phyloP scores from a whole-genome alignment of 257 asterid genomes.

The Cruciata laevipes region DNA sequence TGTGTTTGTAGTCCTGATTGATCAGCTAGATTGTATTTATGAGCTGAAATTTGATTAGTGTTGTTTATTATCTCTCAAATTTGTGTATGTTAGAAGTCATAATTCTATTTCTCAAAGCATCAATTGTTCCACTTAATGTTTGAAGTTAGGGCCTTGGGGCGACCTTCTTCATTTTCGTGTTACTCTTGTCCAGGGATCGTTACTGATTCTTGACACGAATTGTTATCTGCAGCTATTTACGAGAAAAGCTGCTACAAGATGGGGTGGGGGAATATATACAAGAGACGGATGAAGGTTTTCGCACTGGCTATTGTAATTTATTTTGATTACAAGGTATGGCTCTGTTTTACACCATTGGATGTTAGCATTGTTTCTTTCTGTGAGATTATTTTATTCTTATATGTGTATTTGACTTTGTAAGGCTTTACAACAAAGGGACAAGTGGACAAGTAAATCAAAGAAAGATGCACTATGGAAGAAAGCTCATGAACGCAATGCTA shows the following conservation, averaged over 20 bases:
- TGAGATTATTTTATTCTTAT: constrained; percentile 13
- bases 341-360: constrained; percentile 8
- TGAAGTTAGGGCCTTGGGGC: background rate
- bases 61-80: background rate
- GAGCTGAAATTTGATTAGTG: background rate
- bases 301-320: constrained; percentile 69
- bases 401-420: constrained; percentile 23
- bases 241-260: constrained; percentile 17
- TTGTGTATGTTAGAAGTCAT: background rate
- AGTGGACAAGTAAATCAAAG: constrained; percentile 63
- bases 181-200: background rate
- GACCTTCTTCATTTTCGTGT: no score
- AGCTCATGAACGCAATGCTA: constrained; percentile 93
- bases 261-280: constrained; percentile 90
- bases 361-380: constrained; percentile 11
- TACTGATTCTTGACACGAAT: background rate
- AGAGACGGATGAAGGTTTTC: constrained; percentile 82
- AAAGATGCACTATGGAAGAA: constrained; percentile 76
- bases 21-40: background rate
- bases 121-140: background rate
- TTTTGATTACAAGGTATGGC: constrained; percentile 85
- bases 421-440: constrained; percentile 82
- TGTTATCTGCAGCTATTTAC: background rate
- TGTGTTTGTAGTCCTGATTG: background rate
- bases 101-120: background rate